Evolutionary conservation across 2,329 filamentous ascomycete genomes (phyloP), one percentile per base, ranked within the genome.

Genomic region (Myriosclerotinia duriaeana): DNA sequence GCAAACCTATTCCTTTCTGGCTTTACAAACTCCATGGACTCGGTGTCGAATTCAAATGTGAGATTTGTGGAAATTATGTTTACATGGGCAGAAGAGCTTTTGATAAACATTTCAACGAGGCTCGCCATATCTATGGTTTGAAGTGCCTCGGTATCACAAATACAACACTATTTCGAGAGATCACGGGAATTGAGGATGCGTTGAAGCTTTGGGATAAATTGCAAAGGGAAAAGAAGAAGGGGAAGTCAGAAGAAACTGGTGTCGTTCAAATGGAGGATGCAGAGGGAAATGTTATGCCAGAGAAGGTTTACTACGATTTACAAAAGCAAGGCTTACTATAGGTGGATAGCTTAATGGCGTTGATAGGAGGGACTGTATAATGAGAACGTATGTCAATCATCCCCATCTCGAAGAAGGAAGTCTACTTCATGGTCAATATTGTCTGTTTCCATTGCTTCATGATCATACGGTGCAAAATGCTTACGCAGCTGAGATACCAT

Each of bases 1-100:
- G 96, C 73, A 99, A 99, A 77, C 95, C 96, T 0, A 99, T 99
- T 73, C 95, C 96, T 0, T 99, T 95, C 82, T 99, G 95, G 95
- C 85, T 99, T 20, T 99, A 98, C 83, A 95, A 97, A 73, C 84
- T 99, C 20, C 95, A 99, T 76, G 95, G 95, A 1, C 82, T 99
- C 36, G 95, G 95, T 11, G 93, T 97, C 15, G 95, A 99, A 74
- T 97, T 97, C 72, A 85, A 90, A 0, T 99, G 95, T 81, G 94
- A 99, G 77, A 92, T 99, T 66, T 99, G 95, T 76, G 95, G 95
- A 66, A 98, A 98, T 78, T 97, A 93, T 75, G 93, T 97, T n/a
- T 98, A 98, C 81, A 97, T 97, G 90, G 95, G 95, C 20, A 86
- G 95, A 34, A 87, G 95, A 60, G 93, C 93, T 1, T 99, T 97